Conservation (phyloP, 352 stramenopile species). For the Globisporangium mamillatum region DNA sequence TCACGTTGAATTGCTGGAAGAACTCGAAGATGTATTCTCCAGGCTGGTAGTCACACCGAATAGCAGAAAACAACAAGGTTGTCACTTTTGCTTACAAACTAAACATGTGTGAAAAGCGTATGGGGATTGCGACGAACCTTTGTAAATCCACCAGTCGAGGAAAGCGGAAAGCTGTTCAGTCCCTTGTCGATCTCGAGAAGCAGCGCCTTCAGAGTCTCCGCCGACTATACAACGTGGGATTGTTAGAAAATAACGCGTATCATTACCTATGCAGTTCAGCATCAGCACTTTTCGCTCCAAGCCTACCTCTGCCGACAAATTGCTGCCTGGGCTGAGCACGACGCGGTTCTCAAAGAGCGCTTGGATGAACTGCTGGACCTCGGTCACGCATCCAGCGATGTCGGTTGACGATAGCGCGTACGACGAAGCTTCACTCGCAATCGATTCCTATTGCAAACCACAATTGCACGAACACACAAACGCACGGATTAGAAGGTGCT, state of each 20-base stretch:
- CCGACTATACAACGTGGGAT: slow-evolving; percentile 40
- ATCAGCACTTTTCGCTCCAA: not conserved
- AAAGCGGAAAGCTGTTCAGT: slow-evolving; percentile 73
- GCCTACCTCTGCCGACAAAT: slow-evolving; percentile 62
- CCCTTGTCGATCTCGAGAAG: slow-evolving; percentile 86
- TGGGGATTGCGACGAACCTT: slow-evolving; percentile 41
- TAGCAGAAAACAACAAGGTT: not conserved
- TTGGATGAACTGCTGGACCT: slow-evolving; percentile 89
- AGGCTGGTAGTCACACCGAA: slow-evolving; percentile 28
- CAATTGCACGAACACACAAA: not conserved
- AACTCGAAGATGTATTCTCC: slow-evolving; percentile 91
- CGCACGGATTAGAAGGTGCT: not conserved
- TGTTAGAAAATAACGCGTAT: not conserved
- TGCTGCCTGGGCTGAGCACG: slow-evolving; percentile 41
- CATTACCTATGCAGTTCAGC: not conserved
- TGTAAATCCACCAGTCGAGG: slow-evolving; percentile 68
- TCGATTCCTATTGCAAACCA: slow-evolving; percentile 54
- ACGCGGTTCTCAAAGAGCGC: slow-evolving; percentile 61
- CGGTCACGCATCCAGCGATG: slow-evolving; percentile 91
- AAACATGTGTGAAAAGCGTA: not conserved
- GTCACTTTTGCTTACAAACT: not conserved
- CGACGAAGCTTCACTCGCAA: slow-evolving; percentile 93
- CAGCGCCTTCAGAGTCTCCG: slow-evolving; percentile 72
- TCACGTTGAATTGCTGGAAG: slow-evolving; percentile 89
- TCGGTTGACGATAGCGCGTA: slow-evolving; percentile 95